These are phyloP conservation scores for Triticum dicoccoides DNA, from an alignment of 176 grass and related monocot genomes.

Conservation along the genomic window DNA sequence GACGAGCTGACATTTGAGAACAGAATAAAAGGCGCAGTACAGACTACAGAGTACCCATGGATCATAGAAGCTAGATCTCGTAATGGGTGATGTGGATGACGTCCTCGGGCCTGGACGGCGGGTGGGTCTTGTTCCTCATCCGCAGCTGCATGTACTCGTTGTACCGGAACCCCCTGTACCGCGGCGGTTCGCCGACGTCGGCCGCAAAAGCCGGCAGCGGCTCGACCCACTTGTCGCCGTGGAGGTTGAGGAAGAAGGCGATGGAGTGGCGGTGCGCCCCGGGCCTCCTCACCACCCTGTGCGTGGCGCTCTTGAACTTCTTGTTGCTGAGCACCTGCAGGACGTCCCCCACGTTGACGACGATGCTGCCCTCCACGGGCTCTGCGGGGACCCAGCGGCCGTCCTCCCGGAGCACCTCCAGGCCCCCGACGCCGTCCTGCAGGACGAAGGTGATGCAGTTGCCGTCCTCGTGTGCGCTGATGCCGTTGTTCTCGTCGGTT, in stretches of 20 bases:
- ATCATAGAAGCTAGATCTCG: constrained; percentile 3
- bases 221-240: constrained; percentile 38
- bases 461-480: no score
- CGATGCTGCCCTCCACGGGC: constrained; percentile 35
- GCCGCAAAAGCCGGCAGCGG: constrained; percentile 36
- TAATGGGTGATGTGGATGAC: constrained; percentile 23
- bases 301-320: constrained; percentile 30
- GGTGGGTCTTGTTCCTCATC: constrained; percentile 42
- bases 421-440: no score
- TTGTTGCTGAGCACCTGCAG: constrained; percentile 38
- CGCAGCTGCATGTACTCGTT: constrained; percentile 28
- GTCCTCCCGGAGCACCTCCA: constrained; percentile 37
- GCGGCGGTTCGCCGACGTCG: constrained; percentile 22
- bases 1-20: no score
- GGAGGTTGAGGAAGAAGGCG: constrained; percentile 29
- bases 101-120: constrained; percentile 22
- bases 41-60: no score
- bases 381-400: constrained; percentile 30
- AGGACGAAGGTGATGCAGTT: no score
- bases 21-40: no score
- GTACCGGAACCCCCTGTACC: constrained; percentile 32
- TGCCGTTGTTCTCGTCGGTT: no score
- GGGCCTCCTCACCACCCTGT: constrained; percentile 40
- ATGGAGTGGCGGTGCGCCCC: constrained; percentile 32
- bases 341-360: constrained; percentile 38